phyloP scores from a whole-genome alignment of 257 asterid species.

The Scutellaria baicalensis region DNA sequence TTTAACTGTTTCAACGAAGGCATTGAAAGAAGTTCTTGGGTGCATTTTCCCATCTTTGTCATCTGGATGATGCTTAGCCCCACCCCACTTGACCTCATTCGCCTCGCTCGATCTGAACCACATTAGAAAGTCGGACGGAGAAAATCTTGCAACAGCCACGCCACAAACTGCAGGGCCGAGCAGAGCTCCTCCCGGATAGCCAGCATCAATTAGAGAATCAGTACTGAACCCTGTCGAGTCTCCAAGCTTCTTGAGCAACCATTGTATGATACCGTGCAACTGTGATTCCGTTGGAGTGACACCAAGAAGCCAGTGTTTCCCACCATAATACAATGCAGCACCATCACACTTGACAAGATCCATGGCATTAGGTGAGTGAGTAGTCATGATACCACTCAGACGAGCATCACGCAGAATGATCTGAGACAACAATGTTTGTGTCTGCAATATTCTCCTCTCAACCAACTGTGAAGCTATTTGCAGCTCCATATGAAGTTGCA shows the following conservation, averaged over 20 bases:
- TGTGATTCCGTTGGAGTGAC: constrained; percentile 55
- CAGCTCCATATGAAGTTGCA: constrained; percentile 54
- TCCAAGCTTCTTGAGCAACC: constrained; percentile 32
- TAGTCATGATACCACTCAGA: constrained; percentile 39
- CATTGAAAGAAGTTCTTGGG: no score
- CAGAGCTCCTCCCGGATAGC: constrained; percentile 39
- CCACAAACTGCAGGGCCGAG: constrained; percentile 60
- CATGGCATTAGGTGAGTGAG: constrained; percentile 48
- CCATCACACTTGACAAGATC: constrained; percentile 68
- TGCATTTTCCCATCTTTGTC: no score
- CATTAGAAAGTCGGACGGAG: constrained; percentile 32
- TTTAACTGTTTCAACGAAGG: no score
- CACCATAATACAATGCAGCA: constrained; percentile 40
- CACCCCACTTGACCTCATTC: constrained; percentile 10
- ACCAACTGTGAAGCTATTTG: constrained; percentile 41
- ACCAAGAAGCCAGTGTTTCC: constrained; percentile 56
- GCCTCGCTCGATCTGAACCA: constrained; percentile 63
- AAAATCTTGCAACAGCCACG: constrained; percentile 45
- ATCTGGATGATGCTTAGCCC: no score
- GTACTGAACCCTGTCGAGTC: constrained; percentile 51
- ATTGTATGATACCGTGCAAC: neutral
- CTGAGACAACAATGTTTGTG: constrained; percentile 50
- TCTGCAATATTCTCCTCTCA: constrained; percentile 42
- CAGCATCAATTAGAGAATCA: constrained; percentile 44
- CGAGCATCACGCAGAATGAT: constrained; percentile 53